These are phyloP conservation scores for Elaeagnus macrophylla DNA, from an alignment of 306 rosid species.

Conservation along the genomic window DNA sequence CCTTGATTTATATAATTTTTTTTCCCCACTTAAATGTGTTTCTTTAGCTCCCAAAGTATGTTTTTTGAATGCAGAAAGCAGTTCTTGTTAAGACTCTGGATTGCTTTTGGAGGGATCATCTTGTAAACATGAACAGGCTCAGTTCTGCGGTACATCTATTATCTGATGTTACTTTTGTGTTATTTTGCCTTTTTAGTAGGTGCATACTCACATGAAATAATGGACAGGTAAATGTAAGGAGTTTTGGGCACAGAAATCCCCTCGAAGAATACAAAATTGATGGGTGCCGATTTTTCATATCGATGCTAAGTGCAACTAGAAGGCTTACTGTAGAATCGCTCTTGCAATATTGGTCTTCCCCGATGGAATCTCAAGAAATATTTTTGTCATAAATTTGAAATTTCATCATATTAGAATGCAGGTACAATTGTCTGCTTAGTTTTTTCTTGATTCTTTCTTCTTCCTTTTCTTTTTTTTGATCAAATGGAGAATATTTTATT, in stretches of 20 bases:
- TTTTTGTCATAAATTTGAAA: constrained; percentile 21
- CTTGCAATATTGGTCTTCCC: constrained; percentile 84
- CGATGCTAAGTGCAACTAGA: constrained; percentile 95
- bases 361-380: constrained; percentile 71
- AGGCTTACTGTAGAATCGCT: constrained; percentile 85
- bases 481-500: too few species aligned
- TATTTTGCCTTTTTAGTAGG: constrained; percentile 17
- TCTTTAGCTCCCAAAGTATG: not conserved
- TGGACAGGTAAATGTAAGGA: constrained; percentile 82
- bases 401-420: not conserved
- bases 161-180: constrained; percentile 10
- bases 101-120: constrained; percentile 97
- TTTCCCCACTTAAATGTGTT: not conserved
- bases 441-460: not conserved
- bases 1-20: constrained; percentile 10
- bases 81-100: constrained; percentile 91
- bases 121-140: constrained; percentile 89
- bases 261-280: constrained; percentile 96
- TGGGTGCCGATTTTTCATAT: constrained; percentile 92
- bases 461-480: too few species aligned
- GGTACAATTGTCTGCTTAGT: not conserved
- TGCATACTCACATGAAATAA: constrained; percentile 25
- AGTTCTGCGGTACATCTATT: constrained; percentile 69
- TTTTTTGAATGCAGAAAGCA: constrained; percentile 56
- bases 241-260: constrained; percentile 97